Base-by-base conservation (phyloP, 768 basidiomycete genomes). In the Xerocomellus dryophilus region DNA sequence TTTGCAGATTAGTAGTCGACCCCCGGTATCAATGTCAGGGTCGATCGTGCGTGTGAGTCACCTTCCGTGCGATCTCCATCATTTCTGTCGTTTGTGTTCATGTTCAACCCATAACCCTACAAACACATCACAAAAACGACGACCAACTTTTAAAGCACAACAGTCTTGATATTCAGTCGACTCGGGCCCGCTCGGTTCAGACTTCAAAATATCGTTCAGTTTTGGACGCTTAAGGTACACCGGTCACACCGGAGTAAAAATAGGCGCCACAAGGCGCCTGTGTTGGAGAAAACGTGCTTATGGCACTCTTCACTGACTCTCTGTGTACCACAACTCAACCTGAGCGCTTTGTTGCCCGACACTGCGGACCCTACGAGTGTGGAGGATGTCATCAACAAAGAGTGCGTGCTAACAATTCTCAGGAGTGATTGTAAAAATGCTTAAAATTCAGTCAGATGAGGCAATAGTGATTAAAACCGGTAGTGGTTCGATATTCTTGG, bases 21-120 rank as follows among this genome's bases (percentile, higher is more conserved):
- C 2, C n/a, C n/a, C n/a, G n/a, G 97, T 96, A 64, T 98, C 96
- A n/a, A n/a, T n/a, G n/a, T n/a, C 14, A 98, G 75, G n/a, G 76
- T 99, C 96, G 56, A 99, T 72, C 38, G 89, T 81, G 17, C 93
- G 81, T 36, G n/a, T n/a, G n/a, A n/a, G 76, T 71, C 59, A 83
- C 74, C 50, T 80, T 79, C 29, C 71, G 65, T 3, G 75, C 75
- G 47, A 84, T 73, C 21, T 78, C 76, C 43, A 67, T 65, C 21
- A n/a, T n/a, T n/a, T n/a, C 76, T 72, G 18, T 80, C 71, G 20
- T 77, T 84, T 85, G 53, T n/a, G 5, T 14, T 15, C 20, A 34
- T 25, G 9, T 25, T 43, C n/a, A n/a, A n/a, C n/a, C n/a, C n/a
- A n/a, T n/a, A n/a, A n/a, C 4, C 21, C 32, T 7, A 51, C 15